A percentile compares a stretch with the other conserved stretches of the same genome.
Evolutionary conservation across 73 alveolate genomes (phyloP).

Genomic region (Paramecium tetraurelia): DNA sequence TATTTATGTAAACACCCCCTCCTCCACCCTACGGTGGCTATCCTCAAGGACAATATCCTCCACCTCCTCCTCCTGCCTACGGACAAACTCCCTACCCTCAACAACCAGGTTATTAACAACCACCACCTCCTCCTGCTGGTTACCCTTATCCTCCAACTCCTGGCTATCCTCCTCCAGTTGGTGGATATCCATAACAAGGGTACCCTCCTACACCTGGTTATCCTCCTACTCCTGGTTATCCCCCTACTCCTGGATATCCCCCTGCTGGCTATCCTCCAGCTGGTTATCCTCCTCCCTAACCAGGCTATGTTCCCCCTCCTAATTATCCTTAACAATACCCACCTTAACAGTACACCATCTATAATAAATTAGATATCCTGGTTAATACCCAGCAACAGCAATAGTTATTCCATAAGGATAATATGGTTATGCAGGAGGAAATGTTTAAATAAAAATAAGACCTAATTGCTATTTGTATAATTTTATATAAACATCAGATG

Average conservation of each 20-base stretch:
- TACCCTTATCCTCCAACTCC: not conserved
- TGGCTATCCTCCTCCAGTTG: not conserved
- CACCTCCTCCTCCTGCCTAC: not conserved
- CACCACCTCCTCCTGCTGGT: slow-evolving; percentile 4
- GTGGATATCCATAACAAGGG: not conserved
- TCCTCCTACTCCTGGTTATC: not conserved
- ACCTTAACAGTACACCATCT: not conserved
- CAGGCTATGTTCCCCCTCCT: slow-evolving; percentile 14
- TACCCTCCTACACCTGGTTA: not conserved
- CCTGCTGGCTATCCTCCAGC: not conserved
- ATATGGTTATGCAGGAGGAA: not conserved
- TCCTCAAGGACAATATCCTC: not conserved
- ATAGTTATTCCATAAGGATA: not conserved
- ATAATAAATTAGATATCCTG: not conserved
- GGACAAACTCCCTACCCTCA: not conserved
- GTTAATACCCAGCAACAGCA: not conserved
- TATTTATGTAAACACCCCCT: not conserved
- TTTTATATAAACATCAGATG: not conserved
- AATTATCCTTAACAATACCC: not conserved
- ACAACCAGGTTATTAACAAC: not conserved
- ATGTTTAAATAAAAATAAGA: not conserved
- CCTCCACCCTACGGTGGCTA: not conserved
- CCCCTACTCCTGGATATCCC: not conserved
- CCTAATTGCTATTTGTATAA: not conserved
- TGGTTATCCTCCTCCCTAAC: slow-evolving; percentile 12